Evolutionary conservation across 257 asterid species (phyloP).

Genomic region (Ilex asprella): DNA sequence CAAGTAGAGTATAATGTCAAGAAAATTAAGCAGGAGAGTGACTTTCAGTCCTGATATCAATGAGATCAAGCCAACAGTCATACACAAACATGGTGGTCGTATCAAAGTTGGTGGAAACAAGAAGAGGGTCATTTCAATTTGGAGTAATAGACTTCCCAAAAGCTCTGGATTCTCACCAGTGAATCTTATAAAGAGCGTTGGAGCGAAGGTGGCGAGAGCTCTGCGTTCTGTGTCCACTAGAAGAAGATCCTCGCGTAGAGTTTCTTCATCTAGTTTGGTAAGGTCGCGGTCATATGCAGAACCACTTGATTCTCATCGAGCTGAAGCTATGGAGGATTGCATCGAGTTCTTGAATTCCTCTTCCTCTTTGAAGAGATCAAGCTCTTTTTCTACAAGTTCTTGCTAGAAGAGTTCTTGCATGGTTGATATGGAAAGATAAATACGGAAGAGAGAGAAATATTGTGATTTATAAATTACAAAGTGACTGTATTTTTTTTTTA

Average conservation of each 20-base stretch:
- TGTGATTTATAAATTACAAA: too few relatives aligned
- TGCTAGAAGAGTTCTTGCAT: conserved; percentile 22
- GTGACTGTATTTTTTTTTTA: too few relatives aligned
- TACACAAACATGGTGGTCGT: conserved; percentile 12
- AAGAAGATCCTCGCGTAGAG: conserved; percentile 42
- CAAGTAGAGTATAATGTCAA: neutral
- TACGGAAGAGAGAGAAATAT: too few relatives aligned
- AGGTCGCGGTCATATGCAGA: conserved; percentile 75
- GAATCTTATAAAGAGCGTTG: conserved; percentile 44
- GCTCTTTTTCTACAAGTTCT: conserved; percentile 43
- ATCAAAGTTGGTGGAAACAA: conserved; percentile 20
- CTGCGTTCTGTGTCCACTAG: conserved; percentile 31
- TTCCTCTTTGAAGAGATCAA: conserved; percentile 58
- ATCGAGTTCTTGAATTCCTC: conserved; percentile 82
- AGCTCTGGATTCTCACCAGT: conserved; percentile 35
- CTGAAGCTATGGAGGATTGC: conserved; percentile 89
- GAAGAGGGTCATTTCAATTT: conserved; percentile 20
- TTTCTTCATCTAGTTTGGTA: conserved; percentile 49
- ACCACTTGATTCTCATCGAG: conserved; percentile 64
- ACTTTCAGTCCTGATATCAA: conserved; percentile 34
- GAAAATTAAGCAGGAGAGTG: conserved; percentile 34
- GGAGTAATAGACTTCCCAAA: conserved; percentile 30
- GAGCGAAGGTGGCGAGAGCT: conserved; percentile 48
- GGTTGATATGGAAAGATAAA: too few relatives aligned
- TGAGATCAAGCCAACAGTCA: conserved; percentile 9